Evolutionary conservation across 768 basidiomycete genomes (phyloP), one percentile per base, ranked within the genome.

Genomic region (Amanita thiersii): DNA sequence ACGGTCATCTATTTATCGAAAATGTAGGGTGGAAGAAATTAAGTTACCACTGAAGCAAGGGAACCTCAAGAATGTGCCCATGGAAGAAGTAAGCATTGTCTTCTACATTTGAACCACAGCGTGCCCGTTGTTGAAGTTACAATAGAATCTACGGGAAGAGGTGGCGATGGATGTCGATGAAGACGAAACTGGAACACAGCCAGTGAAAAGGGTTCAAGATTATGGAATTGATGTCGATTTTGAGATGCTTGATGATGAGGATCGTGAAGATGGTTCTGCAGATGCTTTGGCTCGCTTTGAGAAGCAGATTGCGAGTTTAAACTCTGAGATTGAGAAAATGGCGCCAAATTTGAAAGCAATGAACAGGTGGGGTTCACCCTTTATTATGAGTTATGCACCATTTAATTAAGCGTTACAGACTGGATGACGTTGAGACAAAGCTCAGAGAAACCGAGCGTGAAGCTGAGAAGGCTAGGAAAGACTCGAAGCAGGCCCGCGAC

Each of bases 331-430:
- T 39, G 90, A 93, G 52, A 74, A 78, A 38, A 88, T 98, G 82
- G 87, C 90, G 1, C 93, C 94, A 8, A 99, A 98, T 57, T 70
- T 97, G 77, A 98, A 98, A 59, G 94, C 94, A 0, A 86, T 93
- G 50, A 92, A 97, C 49, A 69, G 83, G 84, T 85, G 45, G 14
- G 79, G 9, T 15, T 6, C 5, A 19, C 4, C 5, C 2, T 55
- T 1, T 20, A 10, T 44, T 15, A 11, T 17, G n/a, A 8, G 19
- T 30, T 35, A 12, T 35, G 23, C 43, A 20, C 10, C 28, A 5
- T 12, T n/a, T 5, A 4, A 18, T 18, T 6, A 48, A 30, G 14
- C 8, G 14, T 1, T 7, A 19, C n/a, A 85, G 88, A 44, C 67
- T 92, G 19, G 90, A 89, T 40, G 82, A 89, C 47, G 86, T 89